Conservation (phyloP, 2,329 filamentous ascomycete genomes). For the Aspergillus pseudonomiae region DNA sequence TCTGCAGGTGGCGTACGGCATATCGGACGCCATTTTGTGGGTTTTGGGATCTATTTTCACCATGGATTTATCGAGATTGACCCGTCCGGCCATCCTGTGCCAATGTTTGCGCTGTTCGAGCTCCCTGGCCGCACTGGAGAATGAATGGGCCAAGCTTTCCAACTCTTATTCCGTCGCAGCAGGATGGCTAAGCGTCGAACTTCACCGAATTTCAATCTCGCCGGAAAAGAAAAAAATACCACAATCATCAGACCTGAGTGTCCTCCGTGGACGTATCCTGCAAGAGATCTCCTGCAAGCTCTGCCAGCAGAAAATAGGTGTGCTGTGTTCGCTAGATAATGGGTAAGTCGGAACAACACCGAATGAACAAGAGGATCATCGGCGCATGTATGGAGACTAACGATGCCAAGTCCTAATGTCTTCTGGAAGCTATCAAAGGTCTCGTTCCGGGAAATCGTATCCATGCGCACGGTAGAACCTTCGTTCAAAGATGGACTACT, state of each 20-base stretch:
- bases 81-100: constrained; percentile 41
- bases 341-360: constrained; percentile 32
- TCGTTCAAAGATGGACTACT: constrained; percentile 38
- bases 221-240: constrained; percentile 41
- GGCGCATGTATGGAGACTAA: constrained; percentile 8
- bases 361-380: not conserved
- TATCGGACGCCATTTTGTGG: constrained; percentile 7
- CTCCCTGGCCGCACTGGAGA: constrained; percentile 44
- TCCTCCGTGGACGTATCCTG: constrained; percentile 38
- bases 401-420: constrained; percentile 35
- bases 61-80: constrained; percentile 41
- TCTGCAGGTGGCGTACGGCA: constrained; percentile 15
- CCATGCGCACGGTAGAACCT: constrained; percentile 42
- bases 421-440: constrained; percentile 45
- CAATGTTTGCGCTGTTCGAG: constrained; percentile 45
- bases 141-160: constrained; percentile 45
- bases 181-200: constrained; percentile 42
- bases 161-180: constrained; percentile 40
- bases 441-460: constrained; percentile 43
- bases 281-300: constrained; percentile 43
- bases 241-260: constrained; percentile 37
- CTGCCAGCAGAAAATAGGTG: constrained; percentile 43
- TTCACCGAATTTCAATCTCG: constrained; percentile 41
- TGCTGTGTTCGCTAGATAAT: constrained; percentile 37
- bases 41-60: constrained; percentile 7